A percentile compares a stretch with the other conserved stretches of the same genome.
Conservation (phyloP, 768 basidiomycete genomes). For the Coprinopsis cinerea region DNA sequence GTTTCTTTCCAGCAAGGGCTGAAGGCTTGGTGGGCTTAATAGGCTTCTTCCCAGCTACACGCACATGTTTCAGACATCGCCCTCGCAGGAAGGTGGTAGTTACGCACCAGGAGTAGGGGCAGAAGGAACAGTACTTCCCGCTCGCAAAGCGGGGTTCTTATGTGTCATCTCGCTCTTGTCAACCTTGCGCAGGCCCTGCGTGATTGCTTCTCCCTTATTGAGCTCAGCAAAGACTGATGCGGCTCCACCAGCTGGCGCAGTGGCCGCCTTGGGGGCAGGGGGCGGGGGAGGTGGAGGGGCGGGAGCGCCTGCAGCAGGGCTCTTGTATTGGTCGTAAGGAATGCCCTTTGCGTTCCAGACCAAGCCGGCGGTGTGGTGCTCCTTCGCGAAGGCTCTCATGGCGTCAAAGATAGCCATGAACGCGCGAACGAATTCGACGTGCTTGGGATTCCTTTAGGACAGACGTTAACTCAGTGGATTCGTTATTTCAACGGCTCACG, state of each 20-base stretch:
- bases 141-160: conserved; percentile 88
- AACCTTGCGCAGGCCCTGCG: conserved; percentile 87
- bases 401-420: conserved; percentile 70
- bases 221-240: conserved; percentile 87
- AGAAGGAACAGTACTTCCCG: conserved; percentile 45
- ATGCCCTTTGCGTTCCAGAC: conserved; percentile 84
- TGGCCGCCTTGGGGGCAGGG: conserved; percentile 44
- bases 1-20: conserved; percentile 82
- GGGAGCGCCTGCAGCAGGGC: conserved; percentile 28
- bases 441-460: conserved; percentile 73
- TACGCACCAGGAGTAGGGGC: conserved; percentile 27
- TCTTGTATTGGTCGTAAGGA: conserved; percentile 47
- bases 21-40: conserved; percentile 81
- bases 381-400: conserved; percentile 74
- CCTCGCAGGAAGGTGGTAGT: neutral
- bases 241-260: conserved; percentile 47
- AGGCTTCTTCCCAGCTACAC: conserved; percentile 53
- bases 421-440: conserved; percentile 82
- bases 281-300: conserved; percentile 54
- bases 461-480: conserved; percentile 4
- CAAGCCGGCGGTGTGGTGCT: conserved; percentile 82
- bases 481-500: too few species aligned
- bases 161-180: conserved; percentile 98
- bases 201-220: conserved; percentile 86
- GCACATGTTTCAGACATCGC: neutral